Base-by-base conservation (phyloP, 2,329 filamentous ascomycete genomes). In the Fusarium sambucinum region DNA sequence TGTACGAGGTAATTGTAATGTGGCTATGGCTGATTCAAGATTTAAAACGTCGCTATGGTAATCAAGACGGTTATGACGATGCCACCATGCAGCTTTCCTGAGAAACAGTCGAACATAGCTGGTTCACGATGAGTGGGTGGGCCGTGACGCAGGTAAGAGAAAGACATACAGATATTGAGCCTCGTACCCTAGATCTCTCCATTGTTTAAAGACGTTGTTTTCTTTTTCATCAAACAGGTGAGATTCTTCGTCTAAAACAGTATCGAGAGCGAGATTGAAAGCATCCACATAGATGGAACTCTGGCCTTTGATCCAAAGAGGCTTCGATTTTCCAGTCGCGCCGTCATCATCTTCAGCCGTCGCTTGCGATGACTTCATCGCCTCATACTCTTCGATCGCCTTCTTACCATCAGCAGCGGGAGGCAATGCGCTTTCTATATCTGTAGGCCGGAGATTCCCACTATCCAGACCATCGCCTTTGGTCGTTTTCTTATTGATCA, bases 201-300 rank as follows among this genome's bases (percentile, higher is more conserved):
- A 99, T 59, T 89, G 83, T 5, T 83, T 80, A 76, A 99, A 98
- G 0, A 98, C 85, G 16, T 86, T 83, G 73, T 85, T 87, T 78
- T 99, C 96, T 19, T 88, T 90, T 59, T 89, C 87, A 73, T 96
- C 87, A 76, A 98, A 99, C 0, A 99, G 82, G 78, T 97, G 93
- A 1, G 87, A 86, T 79, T 99, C 96, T 59, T 98, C 93, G 48
- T 93, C 89, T 14, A 98, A 81, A 5, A 99, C 96, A 0, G 93
- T 97, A 61, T 95, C 90, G 48, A 99, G 82, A 3, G 95, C 93
- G 16, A 98, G 83, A 74, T 97, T 97, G 83, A 99, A 99, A 1
- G 96, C 96, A 80, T 99, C 96, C 19, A 97, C 93, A 74, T 99
- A 99, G 56, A 99, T 93, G 2, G 94, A 98, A 74, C 90, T 96